These are phyloP conservation scores for Acacia acuminata DNA, from an alignment of 306 rosid species.

Conservation along the genomic window DNA sequence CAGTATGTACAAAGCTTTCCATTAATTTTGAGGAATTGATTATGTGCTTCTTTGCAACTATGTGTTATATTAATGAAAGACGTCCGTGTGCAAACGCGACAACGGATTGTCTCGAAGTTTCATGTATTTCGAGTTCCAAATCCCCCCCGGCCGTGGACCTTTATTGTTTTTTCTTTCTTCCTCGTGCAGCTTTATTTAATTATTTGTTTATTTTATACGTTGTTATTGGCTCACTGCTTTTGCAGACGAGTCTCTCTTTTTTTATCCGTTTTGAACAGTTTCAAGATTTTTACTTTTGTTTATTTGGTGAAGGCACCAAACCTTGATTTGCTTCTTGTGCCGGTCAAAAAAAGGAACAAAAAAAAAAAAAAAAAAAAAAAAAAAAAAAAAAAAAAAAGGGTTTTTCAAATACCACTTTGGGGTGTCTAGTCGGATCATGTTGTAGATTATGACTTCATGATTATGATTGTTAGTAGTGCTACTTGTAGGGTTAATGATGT, in stretches of 20 bases:
- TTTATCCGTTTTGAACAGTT: not conserved
- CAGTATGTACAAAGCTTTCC: not conserved
- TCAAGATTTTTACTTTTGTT: not conserved
- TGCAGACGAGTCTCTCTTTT: slow-evolving; percentile 26
- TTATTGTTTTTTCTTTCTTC: slow-evolving; percentile 30
- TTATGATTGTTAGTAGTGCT: not conserved
- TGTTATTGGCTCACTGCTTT: slow-evolving; percentile 15
- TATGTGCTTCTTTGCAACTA: not conserved
- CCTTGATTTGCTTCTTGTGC: not conserved
- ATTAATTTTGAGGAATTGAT: slow-evolving; percentile 9
- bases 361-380: too few species aligned
- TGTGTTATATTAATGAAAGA: slow-evolving; percentile 2
- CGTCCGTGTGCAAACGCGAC: slow-evolving; percentile 36
- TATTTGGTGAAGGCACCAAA: slow-evolving; percentile 10
- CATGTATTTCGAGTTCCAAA: slow-evolving; percentile 35
- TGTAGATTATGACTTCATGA: too few species aligned
- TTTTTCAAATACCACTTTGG: too few species aligned
- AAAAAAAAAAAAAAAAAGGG: too few species aligned
- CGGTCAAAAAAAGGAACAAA: too few species aligned
- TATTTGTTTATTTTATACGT: not conserved
- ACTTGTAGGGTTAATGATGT: not conserved
- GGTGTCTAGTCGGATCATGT: too few species aligned
- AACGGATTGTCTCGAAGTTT: slow-evolving; percentile 40
- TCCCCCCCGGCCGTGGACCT: not conserved
- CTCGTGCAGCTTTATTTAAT: slow-evolving; percentile 19